Base-by-base conservation (phyloP, 805 yeast species). In the Metschnikowia lunata region DNA sequence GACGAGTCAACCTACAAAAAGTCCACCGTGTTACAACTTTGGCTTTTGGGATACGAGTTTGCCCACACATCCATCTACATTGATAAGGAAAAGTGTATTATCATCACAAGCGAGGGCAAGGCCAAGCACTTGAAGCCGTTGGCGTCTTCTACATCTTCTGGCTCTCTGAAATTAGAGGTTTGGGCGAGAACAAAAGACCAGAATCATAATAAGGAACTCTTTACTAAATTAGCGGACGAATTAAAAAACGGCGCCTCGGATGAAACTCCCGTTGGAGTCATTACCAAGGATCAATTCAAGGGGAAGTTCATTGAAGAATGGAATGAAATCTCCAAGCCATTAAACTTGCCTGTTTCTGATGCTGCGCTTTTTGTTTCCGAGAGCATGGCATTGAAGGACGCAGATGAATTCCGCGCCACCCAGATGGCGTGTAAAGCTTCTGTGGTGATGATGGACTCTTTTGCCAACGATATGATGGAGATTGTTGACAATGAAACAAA, bases 1-100 rank as follows among this genome's bases (percentile, higher is more conserved):
- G 93, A 86, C 48, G 91, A 85, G 51, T 85, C 88, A 61, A 95
- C 96, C 38, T 89, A 88, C 64, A 88, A 85, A 60, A 88, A 88
- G 65, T 83, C 95, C 10, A 82, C 95, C 1, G 83, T 85, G 36
- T 66, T 90, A 37, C 97, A 90, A 62, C 85, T 82, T 41, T 91
- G 98, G 98, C 69, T 91, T 42, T 68, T 91, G 39, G 96, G 97
- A 4, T 91, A 90, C 62, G 98, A 93, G 62, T 91, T 91, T 60
- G 95, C 96, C n/a, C 93, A 93, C 40, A 89, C 97, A 1, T 81
- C 82, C 28, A 66, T 91, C 42, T 79, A 75, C 40, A 67, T 90
- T 46, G 76, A 85, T 3, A 73, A 75, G 43, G 78, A 76, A 32
- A 80, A 79, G 51, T 69, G 80, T 32, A 63, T 80, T 4, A 69